These are phyloP conservation scores for Schrenkiella parvula DNA, from an alignment of 345 rosid genomes.

Conservation along the genomic window DNA sequence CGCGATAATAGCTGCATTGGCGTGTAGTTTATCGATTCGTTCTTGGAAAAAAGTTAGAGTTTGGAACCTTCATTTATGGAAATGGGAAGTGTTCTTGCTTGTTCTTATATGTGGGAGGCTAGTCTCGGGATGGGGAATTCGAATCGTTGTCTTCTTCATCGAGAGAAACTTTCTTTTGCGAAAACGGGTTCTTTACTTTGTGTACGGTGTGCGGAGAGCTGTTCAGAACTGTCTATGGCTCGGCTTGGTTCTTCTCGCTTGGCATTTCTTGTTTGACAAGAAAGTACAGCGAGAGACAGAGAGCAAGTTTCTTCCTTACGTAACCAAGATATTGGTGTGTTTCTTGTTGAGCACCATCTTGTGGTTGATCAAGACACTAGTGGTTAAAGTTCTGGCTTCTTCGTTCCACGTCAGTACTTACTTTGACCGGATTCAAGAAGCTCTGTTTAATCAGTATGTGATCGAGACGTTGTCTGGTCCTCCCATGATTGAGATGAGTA, in stretches of 20 bases:
- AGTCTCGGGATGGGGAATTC: constrained; percentile 89
- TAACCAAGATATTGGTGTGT: constrained; percentile 65
- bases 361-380: constrained; percentile 83
- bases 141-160: constrained; percentile 63
- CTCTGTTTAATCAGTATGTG: constrained; percentile 72
- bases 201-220: constrained; percentile 68
- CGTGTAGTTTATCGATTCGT: constrained; percentile 46
- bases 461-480: constrained; percentile 82
- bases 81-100: constrained; percentile 74
- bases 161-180: constrained; percentile 74
- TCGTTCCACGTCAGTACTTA: constrained; percentile 91
- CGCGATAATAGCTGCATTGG: constrained; percentile 42
- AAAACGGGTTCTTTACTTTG: constrained; percentile 75
- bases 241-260: constrained; percentile 62
- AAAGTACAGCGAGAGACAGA: constrained; percentile 41
- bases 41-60: constrained; percentile 29
- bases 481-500: constrained; percentile 56
- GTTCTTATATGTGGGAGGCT: constrained; percentile 83
- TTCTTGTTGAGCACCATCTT: constrained; percentile 57
- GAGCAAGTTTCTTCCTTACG: constrained; percentile 38
- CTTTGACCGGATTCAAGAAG: constrained; percentile 86
- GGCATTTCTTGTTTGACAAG: constrained; percentile 65
- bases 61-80: constrained; percentile 72
- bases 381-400: constrained; percentile 80
- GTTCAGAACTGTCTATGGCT: constrained; percentile 91